A percentile compares a stretch with the other conserved stretches of the same genome.
phyloP scores from a whole-genome alignment of 345 rosid genomes.

The Aquilaria sinensis region DNA sequence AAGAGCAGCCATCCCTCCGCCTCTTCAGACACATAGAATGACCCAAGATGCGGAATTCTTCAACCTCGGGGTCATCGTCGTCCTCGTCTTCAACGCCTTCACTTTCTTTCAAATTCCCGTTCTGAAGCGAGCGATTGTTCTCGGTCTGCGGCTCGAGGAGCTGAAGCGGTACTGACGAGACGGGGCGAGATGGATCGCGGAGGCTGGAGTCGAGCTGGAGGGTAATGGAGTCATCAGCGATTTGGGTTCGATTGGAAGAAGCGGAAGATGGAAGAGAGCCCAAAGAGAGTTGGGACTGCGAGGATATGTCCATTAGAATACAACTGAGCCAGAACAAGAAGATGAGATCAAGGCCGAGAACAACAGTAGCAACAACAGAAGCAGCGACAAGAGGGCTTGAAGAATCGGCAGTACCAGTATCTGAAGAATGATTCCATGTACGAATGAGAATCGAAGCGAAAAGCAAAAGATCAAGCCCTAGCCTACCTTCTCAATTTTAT shows the following conservation, averaged over 20 bases:
- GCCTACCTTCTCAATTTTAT: no score
- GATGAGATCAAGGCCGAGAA: neutral
- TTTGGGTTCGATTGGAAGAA: slow-evolving; percentile 4
- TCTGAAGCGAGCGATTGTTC: slow-evolving; percentile 13
- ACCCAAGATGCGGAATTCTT: slow-evolving; percentile 61
- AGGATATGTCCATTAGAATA: slow-evolving; percentile 3
- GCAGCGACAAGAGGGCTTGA: neutral
- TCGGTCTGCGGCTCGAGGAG: slow-evolving; percentile 11
- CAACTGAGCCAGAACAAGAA: neutral
- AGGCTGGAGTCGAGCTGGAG: slow-evolving; percentile 5
- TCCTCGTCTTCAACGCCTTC: slow-evolving; percentile 15
- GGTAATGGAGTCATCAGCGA: slow-evolving; percentile 12
- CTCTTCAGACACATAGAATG: slow-evolving; percentile 57
- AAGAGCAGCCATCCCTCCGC: slow-evolving; percentile 24
- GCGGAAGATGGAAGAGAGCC: slow-evolving; percentile 4
- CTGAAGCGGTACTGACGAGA: slow-evolving; percentile 1
- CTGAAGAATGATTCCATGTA: no score
- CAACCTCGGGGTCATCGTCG: slow-evolving; percentile 28
- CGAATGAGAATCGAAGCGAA: no score
- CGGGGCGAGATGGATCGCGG: neutral
- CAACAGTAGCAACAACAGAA: slow-evolving; percentile 1
- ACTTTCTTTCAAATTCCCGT: slow-evolving; percentile 18
- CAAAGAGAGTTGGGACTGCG: slow-evolving; percentile 7
- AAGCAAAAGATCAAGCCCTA: no score
- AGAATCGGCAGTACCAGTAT: no score